Evolutionary conservation across 2,329 filamentous ascomycete species (phyloP), one percentile per base, ranked within the genome.

Genomic region (Aspergillus pseudoterreus): DNA sequence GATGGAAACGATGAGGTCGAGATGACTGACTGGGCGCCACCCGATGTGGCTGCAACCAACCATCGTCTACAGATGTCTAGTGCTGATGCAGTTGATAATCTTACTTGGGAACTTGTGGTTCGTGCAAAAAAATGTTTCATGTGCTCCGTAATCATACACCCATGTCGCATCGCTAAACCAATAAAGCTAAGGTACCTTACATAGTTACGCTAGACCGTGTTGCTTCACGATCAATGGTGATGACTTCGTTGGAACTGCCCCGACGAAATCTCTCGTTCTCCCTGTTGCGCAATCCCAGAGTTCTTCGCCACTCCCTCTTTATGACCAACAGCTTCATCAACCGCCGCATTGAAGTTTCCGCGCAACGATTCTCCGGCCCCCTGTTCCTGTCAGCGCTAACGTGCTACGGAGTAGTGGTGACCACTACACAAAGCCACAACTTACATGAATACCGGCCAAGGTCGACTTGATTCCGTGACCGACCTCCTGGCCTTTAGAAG

Each of bases 311-410:
- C 67, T 4, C 69, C 66, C 24, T 73, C 64, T 2, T 64, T 49
- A 17, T 70, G 64, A 24, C 71, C 66, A 55, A 74, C 72, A 4
- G 68, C 59, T 47, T 65, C 61, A 53, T 75, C 72, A 39, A 74
- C 63, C 0, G 68, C 66, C n/a, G 67, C 63, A 48, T 61, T 70
- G 4, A 71, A 44, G 2, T 63, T 64, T 4, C 72, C 73, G 15
- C 72, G 71, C 32, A 75, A 57, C 4, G 67, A 66, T 53, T 75
- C 73, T 5, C 73, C 73, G 15, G 64, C 63, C 6, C 72, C 72
- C 70, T 75, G 35, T 38, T 38, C 15, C 35, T 17, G 14, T 38
- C 35, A n/a, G 27, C 27, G 35, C 15, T 38, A 38, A 17, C 12
- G 35, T 41, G 10, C 46, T 4, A 6, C 5, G 22, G 22, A 22